phyloP scores from a whole-genome alignment of 164 flowering plant species.

The Vitis rupestris region DNA sequence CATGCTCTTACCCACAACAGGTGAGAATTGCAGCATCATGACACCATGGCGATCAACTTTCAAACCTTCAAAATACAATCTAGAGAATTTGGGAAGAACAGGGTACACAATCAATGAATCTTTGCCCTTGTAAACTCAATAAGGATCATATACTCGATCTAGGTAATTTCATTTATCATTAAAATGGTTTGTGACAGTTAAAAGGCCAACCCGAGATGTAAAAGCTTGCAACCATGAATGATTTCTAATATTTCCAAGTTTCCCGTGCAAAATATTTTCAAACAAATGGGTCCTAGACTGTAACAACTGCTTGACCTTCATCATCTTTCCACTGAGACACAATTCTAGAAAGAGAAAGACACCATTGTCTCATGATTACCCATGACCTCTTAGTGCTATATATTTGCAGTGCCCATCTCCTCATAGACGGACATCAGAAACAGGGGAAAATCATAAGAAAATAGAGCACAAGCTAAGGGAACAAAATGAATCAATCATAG shows the following conservation, averaged over 20 bases:
- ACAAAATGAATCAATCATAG: too few species aligned
- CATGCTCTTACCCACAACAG: slow-evolving; percentile 78
- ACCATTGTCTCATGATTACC: too few species aligned
- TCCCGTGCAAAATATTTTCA: slow-evolving; percentile 13
- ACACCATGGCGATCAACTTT: slow-evolving; percentile 55
- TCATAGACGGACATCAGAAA: too few species aligned
- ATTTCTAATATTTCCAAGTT: slow-evolving; percentile 13
- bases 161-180: slow-evolving; percentile 18
- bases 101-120: slow-evolving; percentile 69
- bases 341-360: too few species aligned
- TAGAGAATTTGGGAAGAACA: slow-evolving; percentile 56
- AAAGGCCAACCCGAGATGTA: slow-evolving; percentile 28
- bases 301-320: too few species aligned
- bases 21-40: slow-evolving; percentile 57
- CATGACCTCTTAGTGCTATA: too few species aligned
- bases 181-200: slow-evolving; percentile 23
- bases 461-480: too few species aligned
- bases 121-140: slow-evolving; percentile 77
- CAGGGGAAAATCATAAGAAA: too few species aligned
- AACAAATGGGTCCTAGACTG: slow-evolving; percentile 21
- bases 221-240: slow-evolving; percentile 13
- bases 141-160: slow-evolving; percentile 43
- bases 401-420: too few species aligned
- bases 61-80: slow-evolving; percentile 48
- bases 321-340: too few species aligned